Evolutionary conservation across 495 filamentous ascomycete species (phyloP).

Genomic region (Penicillium macrosclerotiorum): DNA sequence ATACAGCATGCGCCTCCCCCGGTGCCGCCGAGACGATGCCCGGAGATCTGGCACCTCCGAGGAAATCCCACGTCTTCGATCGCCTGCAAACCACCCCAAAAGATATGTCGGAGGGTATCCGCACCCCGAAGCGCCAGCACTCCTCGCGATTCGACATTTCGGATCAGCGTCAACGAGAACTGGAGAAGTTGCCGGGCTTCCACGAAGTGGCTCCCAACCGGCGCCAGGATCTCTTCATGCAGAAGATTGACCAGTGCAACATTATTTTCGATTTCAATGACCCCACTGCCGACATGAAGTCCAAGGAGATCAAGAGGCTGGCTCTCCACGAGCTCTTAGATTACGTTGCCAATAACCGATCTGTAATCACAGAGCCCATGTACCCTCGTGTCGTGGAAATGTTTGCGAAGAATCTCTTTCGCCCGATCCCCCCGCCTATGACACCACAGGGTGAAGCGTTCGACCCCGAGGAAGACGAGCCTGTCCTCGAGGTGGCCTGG

Average conservation of each 20-base stretch:
- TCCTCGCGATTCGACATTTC: slow-evolving; percentile 98
- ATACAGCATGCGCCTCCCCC: slow-evolving; percentile 82
- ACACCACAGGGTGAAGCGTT: slow-evolving; percentile 98
- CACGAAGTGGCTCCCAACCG: slow-evolving; percentile 95
- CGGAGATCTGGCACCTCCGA: slow-evolving; percentile 91
- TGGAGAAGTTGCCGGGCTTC: slow-evolving; percentile 98
- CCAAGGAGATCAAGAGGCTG: slow-evolving; percentile 99
- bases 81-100: slow-evolving; percentile 90
- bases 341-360: slow-evolving; percentile 97
- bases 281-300: slow-evolving; percentile 97
- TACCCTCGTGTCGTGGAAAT: slow-evolving; percentile 98
- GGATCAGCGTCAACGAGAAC: slow-evolving; percentile 80
- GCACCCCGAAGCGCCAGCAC: slow-evolving; percentile 93
- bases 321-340: slow-evolving; percentile 95
- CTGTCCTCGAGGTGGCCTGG: slow-evolving; percentile 97
- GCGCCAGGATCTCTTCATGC: slow-evolving; percentile 98
- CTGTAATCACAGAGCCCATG: slow-evolving; percentile 98
- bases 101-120: slow-evolving; percentile 90
- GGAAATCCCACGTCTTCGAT: slow-evolving; percentile 90
- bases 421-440: slow-evolving; percentile 93
- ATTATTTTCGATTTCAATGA: slow-evolving; percentile 99
- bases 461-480: slow-evolving; percentile 97
- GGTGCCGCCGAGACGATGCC: slow-evolving; percentile 98
- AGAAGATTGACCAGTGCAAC: slow-evolving; percentile 99
- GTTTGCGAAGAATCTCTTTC: slow-evolving; percentile 98